Evolutionary conservation across 1,284 basidiomycete genomes (phyloP), one percentile per base, ranked within the genome.

Genomic region (Wolfiporia cocos): DNA sequence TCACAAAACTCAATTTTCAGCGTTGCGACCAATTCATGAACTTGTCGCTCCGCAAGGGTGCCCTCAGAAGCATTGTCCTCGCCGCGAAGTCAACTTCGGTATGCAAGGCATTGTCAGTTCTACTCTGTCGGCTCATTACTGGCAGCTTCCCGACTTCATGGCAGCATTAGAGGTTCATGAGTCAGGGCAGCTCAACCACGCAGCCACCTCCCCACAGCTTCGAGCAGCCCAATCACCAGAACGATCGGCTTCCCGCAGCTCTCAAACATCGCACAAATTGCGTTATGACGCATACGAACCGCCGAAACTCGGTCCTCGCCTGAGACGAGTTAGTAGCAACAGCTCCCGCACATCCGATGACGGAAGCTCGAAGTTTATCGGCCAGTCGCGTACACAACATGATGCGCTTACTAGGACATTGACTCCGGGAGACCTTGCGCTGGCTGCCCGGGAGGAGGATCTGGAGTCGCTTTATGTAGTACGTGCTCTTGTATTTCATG

Each of bases 221-320:
- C 43, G 41, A 19, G 29, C 34, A 19, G 30, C 43, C 7, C 50
- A 33, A 50, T 58, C 64, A 12, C 57, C 63, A 5, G 61, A 63
- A 31, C 54, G 56, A 11, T 57, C 60, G 18, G 62, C 67, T 34
- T 55, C 61, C 18, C 57, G 57, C 33, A 46, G 57, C 24, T 57
- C 53, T 3, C 51, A 61, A 17, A 54, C 65, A 9, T 49, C 63
- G 4, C 69, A 63, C 50, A 77, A 76, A 54, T 63, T 88, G 36
- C 74, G 81, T 51, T 88, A 88, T 53, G 66, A 72, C 10, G 80
- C 86, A 18, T 88, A 88, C 55, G 83, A 78, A 28, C 54, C 74
- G 1, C 83, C 85, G 9, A 68, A 66, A 38, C 63, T 68, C 17
- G 61, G 67, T 4, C 64, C 67, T 21, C 71, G 73, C 26, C 59